These are phyloP conservation scores for Haplosporangium sp. DNA, from an alignment of 371 early-diverging fungal genomes.

Conservation along the genomic window DNA sequence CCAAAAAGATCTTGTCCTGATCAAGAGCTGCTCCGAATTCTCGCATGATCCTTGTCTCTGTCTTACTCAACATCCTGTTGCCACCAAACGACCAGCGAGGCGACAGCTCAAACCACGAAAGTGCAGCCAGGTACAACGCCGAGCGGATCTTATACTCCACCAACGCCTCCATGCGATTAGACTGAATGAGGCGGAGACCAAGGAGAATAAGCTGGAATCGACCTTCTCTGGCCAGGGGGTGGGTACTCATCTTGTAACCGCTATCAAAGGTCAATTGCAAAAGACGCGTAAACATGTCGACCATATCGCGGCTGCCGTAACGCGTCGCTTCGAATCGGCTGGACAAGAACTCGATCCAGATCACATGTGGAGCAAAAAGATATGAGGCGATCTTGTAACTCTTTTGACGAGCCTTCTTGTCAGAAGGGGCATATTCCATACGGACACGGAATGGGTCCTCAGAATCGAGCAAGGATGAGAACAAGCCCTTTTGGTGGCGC, in stretches of 20 bases:
- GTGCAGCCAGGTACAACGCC: slow-evolving; percentile 71
- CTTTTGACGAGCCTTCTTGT: slow-evolving; percentile 75
- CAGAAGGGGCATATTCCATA: slow-evolving; percentile 93
- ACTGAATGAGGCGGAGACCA: slow-evolving; percentile 81
- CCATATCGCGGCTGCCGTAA: slow-evolving; percentile 77
- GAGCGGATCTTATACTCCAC: slow-evolving; percentile 70
- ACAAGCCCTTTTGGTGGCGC: slow-evolving; percentile 81
- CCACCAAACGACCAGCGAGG: slow-evolving; percentile 80
- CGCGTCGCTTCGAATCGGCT: slow-evolving; percentile 86
- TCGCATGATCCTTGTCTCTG: slow-evolving; percentile 75
- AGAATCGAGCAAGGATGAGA: slow-evolving; percentile 66
- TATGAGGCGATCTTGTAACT: slow-evolving; percentile 70
- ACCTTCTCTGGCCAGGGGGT: slow-evolving; percentile 80
- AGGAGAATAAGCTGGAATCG: slow-evolving; percentile 83
- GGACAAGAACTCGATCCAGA: slow-evolving; percentile 88
- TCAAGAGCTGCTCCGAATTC: slow-evolving; percentile 76
- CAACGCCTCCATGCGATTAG: slow-evolving; percentile 75
- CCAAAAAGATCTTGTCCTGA: slow-evolving; percentile 71
- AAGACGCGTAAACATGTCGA: slow-evolving; percentile 79
- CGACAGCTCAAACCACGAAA: slow-evolving; percentile 79
- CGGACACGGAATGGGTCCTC: slow-evolving; percentile 86
- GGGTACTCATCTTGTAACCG: slow-evolving; percentile 71
- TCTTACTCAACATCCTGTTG: slow-evolving; percentile 70
- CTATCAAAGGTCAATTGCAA: slow-evolving; percentile 80
- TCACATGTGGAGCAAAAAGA: slow-evolving; percentile 80